Conservation (phyloP, 2,329 filamentous ascomycete species). For the Neoscytalidium dimidiatum region DNA sequence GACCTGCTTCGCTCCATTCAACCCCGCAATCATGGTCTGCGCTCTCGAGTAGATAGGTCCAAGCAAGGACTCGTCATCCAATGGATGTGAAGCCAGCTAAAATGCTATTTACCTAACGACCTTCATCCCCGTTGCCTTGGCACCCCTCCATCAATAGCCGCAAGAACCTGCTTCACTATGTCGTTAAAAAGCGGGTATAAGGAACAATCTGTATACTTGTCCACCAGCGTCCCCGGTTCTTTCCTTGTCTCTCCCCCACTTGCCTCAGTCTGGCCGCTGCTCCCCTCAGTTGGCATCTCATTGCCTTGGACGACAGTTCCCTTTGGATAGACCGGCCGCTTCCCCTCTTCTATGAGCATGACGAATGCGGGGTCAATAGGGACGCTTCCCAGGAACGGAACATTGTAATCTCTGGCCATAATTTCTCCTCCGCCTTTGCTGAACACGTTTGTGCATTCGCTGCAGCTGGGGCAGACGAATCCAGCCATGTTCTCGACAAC, state of each 20-base stretch:
- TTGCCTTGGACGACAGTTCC: slow-evolving; percentile 53
- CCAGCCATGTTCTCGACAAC: slow-evolving; percentile 98
- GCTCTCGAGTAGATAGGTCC: no score
- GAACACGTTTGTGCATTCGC: slow-evolving; percentile 91
- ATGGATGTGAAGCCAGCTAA: no score
- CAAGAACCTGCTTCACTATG: slow-evolving; percentile 60
- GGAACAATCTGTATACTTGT: slow-evolving; percentile 74
- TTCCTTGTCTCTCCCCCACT: slow-evolving; percentile 25
- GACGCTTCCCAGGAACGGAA: slow-evolving; percentile 81
- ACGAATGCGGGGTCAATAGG: slow-evolving; percentile 95
- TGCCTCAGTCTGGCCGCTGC: slow-evolving; percentile 33
- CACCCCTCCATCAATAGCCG: slow-evolving; percentile 30
- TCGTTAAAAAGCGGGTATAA: slow-evolving; percentile 67
- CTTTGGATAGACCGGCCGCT: slow-evolving; percentile 67
- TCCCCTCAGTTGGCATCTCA: slow-evolving; percentile 20
- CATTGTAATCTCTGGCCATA: slow-evolving; percentile 84
- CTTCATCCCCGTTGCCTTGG: no score
- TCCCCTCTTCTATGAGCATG: slow-evolving; percentile 75
- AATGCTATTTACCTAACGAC: no score
- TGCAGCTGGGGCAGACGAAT: slow-evolving; percentile 75
- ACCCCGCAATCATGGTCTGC: no score
- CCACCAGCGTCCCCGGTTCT: slow-evolving; percentile 54
- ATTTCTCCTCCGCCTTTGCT: slow-evolving; percentile 84
- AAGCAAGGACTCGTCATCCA: no score
- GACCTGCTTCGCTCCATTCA: no score